These are phyloP conservation scores for Stagonosporopsis chrysanthemi DNA, from an alignment of 2,329 filamentous ascomycete genomes.

Conservation along the genomic window DNA sequence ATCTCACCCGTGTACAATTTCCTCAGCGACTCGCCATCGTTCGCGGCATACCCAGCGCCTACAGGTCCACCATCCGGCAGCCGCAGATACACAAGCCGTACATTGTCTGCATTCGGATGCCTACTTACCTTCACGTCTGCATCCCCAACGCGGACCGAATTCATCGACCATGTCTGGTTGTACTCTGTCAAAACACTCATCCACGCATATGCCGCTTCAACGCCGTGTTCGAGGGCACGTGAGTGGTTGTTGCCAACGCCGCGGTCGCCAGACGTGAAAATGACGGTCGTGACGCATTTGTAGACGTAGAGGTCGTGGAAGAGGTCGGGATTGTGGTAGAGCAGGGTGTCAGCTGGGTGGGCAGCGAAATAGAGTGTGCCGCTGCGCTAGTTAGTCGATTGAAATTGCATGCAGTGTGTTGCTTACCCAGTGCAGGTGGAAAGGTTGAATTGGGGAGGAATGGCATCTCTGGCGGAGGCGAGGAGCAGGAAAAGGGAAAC, in stretches of 20 bases:
- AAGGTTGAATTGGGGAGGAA: not conserved
- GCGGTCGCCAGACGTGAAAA: constrained; percentile 37
- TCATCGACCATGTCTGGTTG: constrained; percentile 16
- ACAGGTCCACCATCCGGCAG: constrained; percentile 34
- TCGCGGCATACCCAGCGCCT: constrained; percentile 28
- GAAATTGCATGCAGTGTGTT: not conserved
- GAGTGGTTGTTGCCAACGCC: constrained; percentile 27
- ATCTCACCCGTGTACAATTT: constrained; percentile 32
- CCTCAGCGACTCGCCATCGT: constrained; percentile 27
- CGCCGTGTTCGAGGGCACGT: constrained; percentile 28
- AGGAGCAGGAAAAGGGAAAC: constrained; percentile 5
- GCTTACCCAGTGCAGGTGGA: constrained; percentile 23
- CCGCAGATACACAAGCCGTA: constrained; percentile 39
- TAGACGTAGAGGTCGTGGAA: constrained; percentile 38
- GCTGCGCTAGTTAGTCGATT: constrained; percentile 11
- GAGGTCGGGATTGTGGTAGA: constrained; percentile 42
- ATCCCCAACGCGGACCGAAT: constrained; percentile 16
- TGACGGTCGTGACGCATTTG: constrained; percentile 36
- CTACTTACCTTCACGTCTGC: constrained; percentile 21
- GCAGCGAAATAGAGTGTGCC: constrained; percentile 41
- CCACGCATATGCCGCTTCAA: constrained; percentile 32
- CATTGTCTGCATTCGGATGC: constrained; percentile 19
- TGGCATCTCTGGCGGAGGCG: not conserved
- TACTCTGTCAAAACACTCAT: constrained; percentile 25
- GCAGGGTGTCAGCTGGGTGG: constrained; percentile 34